phyloP scores from a whole-genome alignment of 345 rosid genomes.

The Rhodomyrtus tomentosa region DNA sequence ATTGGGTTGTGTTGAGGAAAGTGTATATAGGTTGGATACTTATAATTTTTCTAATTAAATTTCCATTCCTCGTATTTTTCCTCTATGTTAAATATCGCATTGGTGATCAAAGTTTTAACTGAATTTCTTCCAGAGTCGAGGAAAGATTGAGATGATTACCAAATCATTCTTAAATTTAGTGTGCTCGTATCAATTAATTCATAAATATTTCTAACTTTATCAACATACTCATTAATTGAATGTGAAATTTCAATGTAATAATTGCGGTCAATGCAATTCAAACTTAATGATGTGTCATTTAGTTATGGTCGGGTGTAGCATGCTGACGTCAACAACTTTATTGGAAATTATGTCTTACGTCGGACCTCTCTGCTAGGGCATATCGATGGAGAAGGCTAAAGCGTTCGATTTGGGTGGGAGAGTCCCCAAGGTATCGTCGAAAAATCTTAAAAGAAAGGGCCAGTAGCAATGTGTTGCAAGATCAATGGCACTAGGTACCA shows the following conservation, averaged over 20 bases:
- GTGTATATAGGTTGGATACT: neutral
- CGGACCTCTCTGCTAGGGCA: no score
- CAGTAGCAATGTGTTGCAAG: no score
- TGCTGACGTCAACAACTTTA: neutral
- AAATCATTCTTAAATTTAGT: neutral
- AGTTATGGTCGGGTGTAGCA: neutral
- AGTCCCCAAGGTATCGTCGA: no score
- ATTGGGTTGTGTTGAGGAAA: neutral
- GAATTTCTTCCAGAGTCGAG: neutral
- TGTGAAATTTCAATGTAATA: neutral
- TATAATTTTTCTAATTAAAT: neutral
- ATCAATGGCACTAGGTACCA: no score
- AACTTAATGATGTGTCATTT: neutral
- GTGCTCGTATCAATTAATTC: neutral
- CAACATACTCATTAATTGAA: neutral
- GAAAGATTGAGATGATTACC: neutral
- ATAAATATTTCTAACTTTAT: neutral
- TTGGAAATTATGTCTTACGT: neutral
- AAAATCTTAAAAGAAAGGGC: no score
- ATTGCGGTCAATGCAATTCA: accelerated
- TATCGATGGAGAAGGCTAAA: no score
- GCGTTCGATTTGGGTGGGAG: no score
- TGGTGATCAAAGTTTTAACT: neutral
- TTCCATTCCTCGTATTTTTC: neutral
- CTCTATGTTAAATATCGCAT: neutral